Conservation (phyloP, 768 basidiomycete genomes). For the Lactarius quietus region DNA sequence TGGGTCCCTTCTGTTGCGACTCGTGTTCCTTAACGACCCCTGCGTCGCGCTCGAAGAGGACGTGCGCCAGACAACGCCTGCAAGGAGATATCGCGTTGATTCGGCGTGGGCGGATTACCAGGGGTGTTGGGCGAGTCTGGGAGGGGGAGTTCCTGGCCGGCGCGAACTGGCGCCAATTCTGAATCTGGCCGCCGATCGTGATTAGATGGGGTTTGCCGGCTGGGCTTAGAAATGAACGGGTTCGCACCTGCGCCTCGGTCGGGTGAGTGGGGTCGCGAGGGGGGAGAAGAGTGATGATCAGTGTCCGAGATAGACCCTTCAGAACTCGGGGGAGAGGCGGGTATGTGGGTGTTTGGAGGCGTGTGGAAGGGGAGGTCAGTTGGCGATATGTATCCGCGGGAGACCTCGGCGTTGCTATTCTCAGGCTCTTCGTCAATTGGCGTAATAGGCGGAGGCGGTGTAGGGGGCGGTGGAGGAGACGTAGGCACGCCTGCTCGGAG, state of each 20-base stretch:
- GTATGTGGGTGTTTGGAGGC: conserved; percentile 46
- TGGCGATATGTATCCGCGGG: conserved; percentile 57
- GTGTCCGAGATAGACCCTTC: conserved; percentile 30
- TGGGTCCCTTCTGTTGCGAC: conserved; percentile 55
- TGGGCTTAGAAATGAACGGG: conserved; percentile 73
- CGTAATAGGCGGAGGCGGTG: conserved; percentile 63
- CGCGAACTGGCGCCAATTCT: conserved; percentile 56
- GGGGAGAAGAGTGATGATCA: conserved; percentile 34
- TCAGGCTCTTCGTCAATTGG: conserved; percentile 68
- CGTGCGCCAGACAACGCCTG: conserved; percentile 49
- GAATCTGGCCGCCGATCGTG: conserved; percentile 60
- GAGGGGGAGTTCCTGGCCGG: conserved; percentile 47
- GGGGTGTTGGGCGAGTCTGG: conserved; percentile 77
- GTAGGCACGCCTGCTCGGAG: conserved; percentile 50
- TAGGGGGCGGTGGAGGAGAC: conserved; percentile 44
- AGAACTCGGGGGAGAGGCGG: conserved; percentile 38
- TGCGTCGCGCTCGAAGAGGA: conserved; percentile 13
- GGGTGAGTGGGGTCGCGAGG: conserved; percentile 55
- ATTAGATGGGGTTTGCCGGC: conserved; percentile 58
- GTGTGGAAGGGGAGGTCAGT: conserved; percentile 62
- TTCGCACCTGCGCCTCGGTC: conserved; percentile 72
- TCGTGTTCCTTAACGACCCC: conserved; percentile 27
- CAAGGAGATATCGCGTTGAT: conserved; percentile 76
- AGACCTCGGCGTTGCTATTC: conserved; percentile 44
- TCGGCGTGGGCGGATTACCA: conserved; percentile 77